Conservation (phyloP, 2,329 filamentous ascomycete genomes). For the Paramyrothecium sp. region DNA sequence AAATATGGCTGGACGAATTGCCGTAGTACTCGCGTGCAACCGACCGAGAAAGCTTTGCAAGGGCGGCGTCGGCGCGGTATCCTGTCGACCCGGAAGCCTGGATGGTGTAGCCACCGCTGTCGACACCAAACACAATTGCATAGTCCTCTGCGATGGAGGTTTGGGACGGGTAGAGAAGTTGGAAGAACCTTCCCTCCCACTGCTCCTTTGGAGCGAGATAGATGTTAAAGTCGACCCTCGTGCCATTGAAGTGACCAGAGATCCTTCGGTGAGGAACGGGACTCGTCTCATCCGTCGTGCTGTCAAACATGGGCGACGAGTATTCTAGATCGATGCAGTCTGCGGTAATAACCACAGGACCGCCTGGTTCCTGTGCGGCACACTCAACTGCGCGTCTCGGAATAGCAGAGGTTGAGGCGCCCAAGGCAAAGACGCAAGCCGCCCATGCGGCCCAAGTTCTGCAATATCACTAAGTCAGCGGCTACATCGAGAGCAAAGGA, state of each 20-base stretch:
- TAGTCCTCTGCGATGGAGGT: slow-evolving; percentile 9
- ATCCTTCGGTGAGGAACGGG: slow-evolving; percentile 12
- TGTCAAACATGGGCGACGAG: slow-evolving; percentile 7
- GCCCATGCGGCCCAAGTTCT: too few species aligned
- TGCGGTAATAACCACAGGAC: slow-evolving; percentile 2
- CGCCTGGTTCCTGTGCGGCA: background rate
- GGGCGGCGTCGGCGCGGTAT: slow-evolving; percentile 18
- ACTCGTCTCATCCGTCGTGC: slow-evolving; percentile 1
- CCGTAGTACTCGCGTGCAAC: slow-evolving; percentile 13
- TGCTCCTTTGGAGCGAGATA: slow-evolving; percentile 14
- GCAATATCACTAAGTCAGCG: too few species aligned
- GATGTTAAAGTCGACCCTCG: slow-evolving; percentile 15
- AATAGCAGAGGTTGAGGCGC: background rate
- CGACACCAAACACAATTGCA: slow-evolving; percentile 10
- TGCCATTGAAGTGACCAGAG: slow-evolving; percentile 14
- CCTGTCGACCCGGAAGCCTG: slow-evolving; percentile 10
- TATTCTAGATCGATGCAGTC: slow-evolving; percentile 13
- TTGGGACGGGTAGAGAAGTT: slow-evolving; percentile 14
- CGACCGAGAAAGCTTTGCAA: slow-evolving; percentile 13
- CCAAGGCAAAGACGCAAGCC: background rate
- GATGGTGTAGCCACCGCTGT: slow-evolving; percentile 16
- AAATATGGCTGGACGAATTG: slow-evolving; percentile 4
- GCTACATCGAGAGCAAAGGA: too few species aligned
- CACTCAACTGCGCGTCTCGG: background rate
- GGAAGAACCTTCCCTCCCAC: slow-evolving; percentile 17